phyloP scores from a whole-genome alignment of 768 basidiomycete species.

The Suillus lakei region DNA sequence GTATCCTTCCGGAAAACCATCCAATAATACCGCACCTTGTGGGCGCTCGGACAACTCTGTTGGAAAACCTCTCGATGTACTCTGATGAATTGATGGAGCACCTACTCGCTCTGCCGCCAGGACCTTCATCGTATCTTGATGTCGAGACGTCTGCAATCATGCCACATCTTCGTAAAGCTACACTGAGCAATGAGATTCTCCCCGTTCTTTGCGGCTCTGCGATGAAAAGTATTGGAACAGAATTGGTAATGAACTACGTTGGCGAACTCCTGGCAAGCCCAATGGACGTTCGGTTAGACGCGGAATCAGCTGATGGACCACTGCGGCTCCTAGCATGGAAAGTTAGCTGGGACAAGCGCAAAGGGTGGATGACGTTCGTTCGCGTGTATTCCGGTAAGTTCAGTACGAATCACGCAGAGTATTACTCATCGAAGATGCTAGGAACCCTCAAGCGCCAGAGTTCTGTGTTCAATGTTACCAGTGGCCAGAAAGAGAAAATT shows the following conservation, averaged over 20 bases:
- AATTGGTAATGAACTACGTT: conserved; percentile 79
- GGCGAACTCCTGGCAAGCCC: conserved; percentile 83
- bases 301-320: conserved; percentile 50
- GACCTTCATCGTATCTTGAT: conserved; percentile 68
- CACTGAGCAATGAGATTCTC: conserved; percentile 65
- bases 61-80: conserved; percentile 82
- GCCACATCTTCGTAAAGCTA: conserved; percentile 68
- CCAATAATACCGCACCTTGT: conserved; percentile 71
- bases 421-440: conserved; percentile 1
- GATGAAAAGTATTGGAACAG: conserved; percentile 79
- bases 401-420: not conserved
- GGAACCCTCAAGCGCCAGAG: conserved; percentile 73
- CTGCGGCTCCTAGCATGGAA: conserved; percentile 84
- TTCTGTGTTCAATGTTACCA: conserved; percentile 63
- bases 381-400: conserved; percentile 81
- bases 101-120: conserved; percentile 60
- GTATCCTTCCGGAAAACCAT: conserved; percentile 59
- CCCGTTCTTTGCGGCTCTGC: conserved; percentile 88
- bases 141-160: conserved; percentile 58
- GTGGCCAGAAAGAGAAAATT: conserved; percentile 72
- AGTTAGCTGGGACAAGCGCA: conserved; percentile 80
- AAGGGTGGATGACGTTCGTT: conserved; percentile 94
- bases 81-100: conserved; percentile 82
- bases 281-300: conserved; percentile 59
- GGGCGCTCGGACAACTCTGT: conserved; percentile 67